Percentiles rank a stretch among this genome's conserved stretches.
phyloP scores from a whole-genome alignment of 176 grass and related monocot genomes.

The Zea luxurians region DNA sequence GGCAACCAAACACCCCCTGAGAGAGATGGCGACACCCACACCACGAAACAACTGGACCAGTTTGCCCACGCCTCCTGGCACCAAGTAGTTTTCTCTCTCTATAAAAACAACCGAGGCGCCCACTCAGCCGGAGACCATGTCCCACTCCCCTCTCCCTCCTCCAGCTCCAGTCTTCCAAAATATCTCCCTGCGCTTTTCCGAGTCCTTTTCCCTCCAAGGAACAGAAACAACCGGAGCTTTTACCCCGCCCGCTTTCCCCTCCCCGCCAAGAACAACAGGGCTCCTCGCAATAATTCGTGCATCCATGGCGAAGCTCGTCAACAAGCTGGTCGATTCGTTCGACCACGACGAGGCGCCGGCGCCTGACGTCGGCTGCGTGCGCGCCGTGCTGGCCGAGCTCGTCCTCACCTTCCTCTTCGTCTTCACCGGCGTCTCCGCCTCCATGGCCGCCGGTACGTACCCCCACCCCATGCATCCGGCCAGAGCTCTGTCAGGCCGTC shows the following conservation, averaged over 20 bases:
- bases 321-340: conserved; percentile 31
- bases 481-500: too few species aligned
- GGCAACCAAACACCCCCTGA: background rate
- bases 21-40: conserved; percentile 7
- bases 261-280: background rate
- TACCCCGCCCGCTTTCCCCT: background rate
- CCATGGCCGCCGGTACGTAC: conserved; percentile 69
- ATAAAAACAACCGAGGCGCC: background rate
- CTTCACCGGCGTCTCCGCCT: conserved; percentile 72
- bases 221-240: background rate
- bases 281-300: background rate
- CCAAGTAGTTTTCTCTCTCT: background rate
- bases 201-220: conserved; percentile 12
- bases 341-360: background rate
- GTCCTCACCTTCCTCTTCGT: conserved; percentile 97
- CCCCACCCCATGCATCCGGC: background rate
- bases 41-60: background rate
- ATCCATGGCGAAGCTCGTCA: conserved; percentile 19
- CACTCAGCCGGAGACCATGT: background rate
- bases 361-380: conserved; percentile 46
- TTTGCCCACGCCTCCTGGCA: conserved; percentile 7
- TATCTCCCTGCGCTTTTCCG: conserved; percentile 20
- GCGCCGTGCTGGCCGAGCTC: conserved; percentile 76
- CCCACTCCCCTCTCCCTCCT: background rate
- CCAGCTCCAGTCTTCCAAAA: background rate